phyloP scores from a whole-genome alignment of 2,329 filamentous ascomycete species.

The Penicillium sp. region DNA sequence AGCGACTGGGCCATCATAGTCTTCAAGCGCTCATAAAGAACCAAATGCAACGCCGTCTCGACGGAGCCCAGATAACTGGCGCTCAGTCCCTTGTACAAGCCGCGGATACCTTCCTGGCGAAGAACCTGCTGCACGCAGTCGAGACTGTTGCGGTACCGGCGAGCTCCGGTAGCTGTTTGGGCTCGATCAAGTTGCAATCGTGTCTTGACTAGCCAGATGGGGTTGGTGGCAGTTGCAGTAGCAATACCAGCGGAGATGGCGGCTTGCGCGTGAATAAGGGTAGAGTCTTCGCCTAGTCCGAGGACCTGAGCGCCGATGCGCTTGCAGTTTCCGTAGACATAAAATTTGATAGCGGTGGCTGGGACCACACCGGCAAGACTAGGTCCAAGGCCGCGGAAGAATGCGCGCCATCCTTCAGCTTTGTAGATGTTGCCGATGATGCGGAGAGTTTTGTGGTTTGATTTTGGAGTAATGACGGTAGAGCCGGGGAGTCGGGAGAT shows the following conservation, averaged over 20 bases:
- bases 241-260: constrained; percentile 37
- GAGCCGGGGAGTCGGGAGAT: constrained; percentile 47
- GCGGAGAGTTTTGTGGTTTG: constrained; percentile 32
- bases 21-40: constrained; percentile 39
- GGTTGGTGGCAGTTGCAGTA: constrained; percentile 39
- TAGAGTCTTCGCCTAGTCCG: constrained; percentile 30
- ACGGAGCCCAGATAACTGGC: constrained; percentile 57
- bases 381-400: constrained; percentile 40
- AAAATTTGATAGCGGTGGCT: constrained; percentile 42
- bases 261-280: constrained; percentile 34
- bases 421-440: constrained; percentile 39
- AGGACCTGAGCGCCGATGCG: constrained; percentile 31
- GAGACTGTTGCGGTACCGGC: constrained; percentile 63
- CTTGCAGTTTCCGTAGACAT: constrained; percentile 42
- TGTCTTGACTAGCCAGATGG: constrained; percentile 63
- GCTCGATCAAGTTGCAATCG: constrained; percentile 57
- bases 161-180: constrained; percentile 29
- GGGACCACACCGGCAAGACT: constrained; percentile 42
- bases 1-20: constrained; percentile 22
- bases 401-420: constrained; percentile 39
- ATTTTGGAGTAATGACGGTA: constrained; percentile 54
- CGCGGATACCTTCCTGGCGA: constrained; percentile 77
- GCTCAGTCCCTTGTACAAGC: constrained; percentile 85
- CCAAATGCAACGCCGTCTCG: constrained; percentile 39
- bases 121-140: constrained; percentile 69